Conservation (phyloP, 805 yeast genomes). For the Sugiyamaella smithiae region DNA sequence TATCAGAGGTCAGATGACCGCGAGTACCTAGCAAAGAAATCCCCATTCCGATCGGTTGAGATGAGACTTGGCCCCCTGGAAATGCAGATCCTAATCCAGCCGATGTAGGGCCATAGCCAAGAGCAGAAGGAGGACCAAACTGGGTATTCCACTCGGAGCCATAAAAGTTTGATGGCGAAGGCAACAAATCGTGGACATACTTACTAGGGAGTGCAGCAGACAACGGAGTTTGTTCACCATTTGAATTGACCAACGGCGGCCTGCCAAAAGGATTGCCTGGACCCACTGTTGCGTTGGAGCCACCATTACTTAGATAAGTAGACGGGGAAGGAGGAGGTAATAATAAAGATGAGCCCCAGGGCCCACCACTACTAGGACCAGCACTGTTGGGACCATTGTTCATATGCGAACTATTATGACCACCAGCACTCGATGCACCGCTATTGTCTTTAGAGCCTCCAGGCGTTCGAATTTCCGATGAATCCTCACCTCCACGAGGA, state of each 20-base stretch:
- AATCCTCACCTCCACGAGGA: neutral
- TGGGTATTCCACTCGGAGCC: constrained; percentile 56
- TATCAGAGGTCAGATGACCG: constrained; percentile 21
- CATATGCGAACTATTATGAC: constrained; percentile 7
- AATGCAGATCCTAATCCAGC: constrained; percentile 11
- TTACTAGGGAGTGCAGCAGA: constrained; percentile 67
- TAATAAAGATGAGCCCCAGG: constrained; percentile 30
- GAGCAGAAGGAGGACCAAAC: constrained; percentile 32
- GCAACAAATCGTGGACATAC: constrained; percentile 69
- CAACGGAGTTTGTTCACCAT: constrained; percentile 67
- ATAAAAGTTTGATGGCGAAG: constrained; percentile 77
- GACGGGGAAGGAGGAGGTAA: constrained; percentile 38
- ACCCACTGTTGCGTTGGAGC: constrained; percentile 24
- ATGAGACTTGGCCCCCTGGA: constrained; percentile 4
- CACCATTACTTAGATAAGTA: constrained; percentile 27
- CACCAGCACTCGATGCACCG: constrained; percentile 17
- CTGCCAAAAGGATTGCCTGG: constrained; percentile 37
- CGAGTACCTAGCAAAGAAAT: constrained; percentile 13
- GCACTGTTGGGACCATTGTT: constrained; percentile 14
- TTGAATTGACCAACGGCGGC: constrained; percentile 27
- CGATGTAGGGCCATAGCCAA: constrained; percentile 15
- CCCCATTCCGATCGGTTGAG: constrained; percentile 17
- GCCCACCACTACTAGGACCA: constrained; percentile 22
- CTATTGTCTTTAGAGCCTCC: constrained; percentile 3
- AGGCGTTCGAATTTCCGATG: neutral